Percentiles rank a stretch among this genome's conserved stretches.
phyloP scores from a whole-genome alignment of 768 basidiomycete species.

The Kwoniella dendrophila region DNA sequence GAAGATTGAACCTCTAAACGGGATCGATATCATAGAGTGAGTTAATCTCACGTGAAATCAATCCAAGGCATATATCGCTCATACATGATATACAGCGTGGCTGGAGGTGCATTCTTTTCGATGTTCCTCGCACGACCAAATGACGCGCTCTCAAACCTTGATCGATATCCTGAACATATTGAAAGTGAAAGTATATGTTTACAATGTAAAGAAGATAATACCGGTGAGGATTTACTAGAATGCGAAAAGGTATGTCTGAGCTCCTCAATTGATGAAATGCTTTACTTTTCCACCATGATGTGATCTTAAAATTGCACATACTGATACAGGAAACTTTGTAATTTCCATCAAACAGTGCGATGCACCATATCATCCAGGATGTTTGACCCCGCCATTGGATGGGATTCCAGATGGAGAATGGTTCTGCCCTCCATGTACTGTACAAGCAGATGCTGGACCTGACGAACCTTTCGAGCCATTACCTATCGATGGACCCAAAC shows the following conservation, averaged over 20 bases:
- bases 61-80: not conserved
- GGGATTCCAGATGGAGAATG: constrained; percentile 85
- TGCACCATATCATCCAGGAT: constrained; percentile 78
- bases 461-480: constrained; percentile 19
- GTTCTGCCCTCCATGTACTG: constrained; percentile 71
- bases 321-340: not conserved
- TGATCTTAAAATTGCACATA: not conserved
- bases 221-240: constrained; percentile 71
- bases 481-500: constrained; percentile 4
- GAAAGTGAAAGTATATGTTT: constrained; percentile 68
- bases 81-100: constrained; percentile 62
- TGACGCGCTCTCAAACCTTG: constrained; percentile 64
- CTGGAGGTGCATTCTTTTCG: constrained; percentile 83
- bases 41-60: constrained; percentile 37
- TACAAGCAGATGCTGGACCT: constrained; percentile 18
- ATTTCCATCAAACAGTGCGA: constrained; percentile 71
- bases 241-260: constrained; percentile 77
- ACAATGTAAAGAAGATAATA: constrained; percentile 68
- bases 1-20: constrained; percentile 68
- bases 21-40: constrained; percentile 76
- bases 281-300: not conserved
- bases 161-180: constrained; percentile 76
- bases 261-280: not conserved
- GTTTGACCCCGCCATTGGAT: constrained; percentile 74
- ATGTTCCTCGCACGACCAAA: constrained; percentile 77